These are phyloP conservation scores for Didymella pomorum DNA, from an alignment of 2,329 filamentous ascomycete species.

Conservation along the genomic window DNA sequence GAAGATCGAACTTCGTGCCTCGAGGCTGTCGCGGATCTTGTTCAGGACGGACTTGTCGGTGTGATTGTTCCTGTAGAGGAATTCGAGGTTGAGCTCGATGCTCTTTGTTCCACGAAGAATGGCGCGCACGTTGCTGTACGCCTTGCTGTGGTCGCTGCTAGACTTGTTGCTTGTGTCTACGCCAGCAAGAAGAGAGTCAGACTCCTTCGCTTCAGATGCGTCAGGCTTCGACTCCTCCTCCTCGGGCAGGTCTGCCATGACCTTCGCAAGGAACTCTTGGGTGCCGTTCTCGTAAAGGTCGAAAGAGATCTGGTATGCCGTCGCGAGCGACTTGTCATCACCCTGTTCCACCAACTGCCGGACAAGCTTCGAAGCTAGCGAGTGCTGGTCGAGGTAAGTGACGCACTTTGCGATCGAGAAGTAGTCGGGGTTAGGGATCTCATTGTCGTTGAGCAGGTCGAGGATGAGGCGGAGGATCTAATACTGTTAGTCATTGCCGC, in stretches of 20 bases:
- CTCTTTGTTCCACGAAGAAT: constrained; percentile 89
- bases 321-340: constrained; percentile 78
- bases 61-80: constrained; percentile 93
- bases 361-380: constrained; percentile 87
- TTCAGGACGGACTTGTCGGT: constrained; percentile 92
- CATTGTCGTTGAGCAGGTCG: constrained; percentile 92
- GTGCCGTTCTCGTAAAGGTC: constrained; percentile 98
- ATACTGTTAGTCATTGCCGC: constrained; percentile 22
- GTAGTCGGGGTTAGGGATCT: constrained; percentile 91
- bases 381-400: constrained; percentile 91
- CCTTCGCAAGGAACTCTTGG: constrained; percentile 92
- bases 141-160: constrained; percentile 60
- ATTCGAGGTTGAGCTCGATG: constrained; percentile 94
- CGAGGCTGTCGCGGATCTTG: constrained; percentile 93
- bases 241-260: constrained; percentile 78
- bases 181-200: constrained; percentile 66
- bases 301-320: constrained; percentile 97
- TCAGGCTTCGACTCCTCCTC: constrained; percentile 56
- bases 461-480: constrained; percentile 89
- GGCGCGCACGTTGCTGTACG: constrained; percentile 64
- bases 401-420: constrained; percentile 98
- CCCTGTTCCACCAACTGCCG: constrained; percentile 80
- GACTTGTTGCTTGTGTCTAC: constrained; percentile 59
- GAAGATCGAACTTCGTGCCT: constrained; percentile 97
- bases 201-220: constrained; percentile 62